Percentiles rank a stretch among this genome's conserved stretches.
phyloP scores from a whole-genome alignment of 768 basidiomycete genomes.

The Russula sp. region DNA sequence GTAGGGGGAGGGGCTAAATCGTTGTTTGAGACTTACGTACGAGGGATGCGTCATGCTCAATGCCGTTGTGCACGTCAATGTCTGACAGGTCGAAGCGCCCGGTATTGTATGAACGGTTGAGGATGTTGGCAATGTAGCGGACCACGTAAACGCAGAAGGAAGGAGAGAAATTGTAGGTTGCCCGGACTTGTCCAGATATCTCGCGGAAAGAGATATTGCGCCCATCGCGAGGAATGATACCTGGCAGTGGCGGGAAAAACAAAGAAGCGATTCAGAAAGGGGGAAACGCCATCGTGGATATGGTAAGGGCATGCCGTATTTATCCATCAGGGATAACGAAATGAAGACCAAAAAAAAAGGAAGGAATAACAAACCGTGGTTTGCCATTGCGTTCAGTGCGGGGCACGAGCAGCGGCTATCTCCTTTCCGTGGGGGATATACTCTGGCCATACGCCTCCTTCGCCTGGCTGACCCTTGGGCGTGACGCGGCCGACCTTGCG shows the following conservation, averaged over 20 bases:
- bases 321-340: too few species aligned
- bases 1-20: too few species aligned
- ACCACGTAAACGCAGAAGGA: slow-evolving; percentile 69
- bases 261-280: neutral
- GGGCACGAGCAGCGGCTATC: slow-evolving; percentile 76
- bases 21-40: slow-evolving; percentile 43
- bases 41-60: slow-evolving; percentile 68
- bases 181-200: slow-evolving; percentile 43
- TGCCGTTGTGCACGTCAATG: slow-evolving; percentile 69
- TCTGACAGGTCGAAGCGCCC: slow-evolving; percentile 66
- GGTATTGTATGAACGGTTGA: slow-evolving; percentile 52
- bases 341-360: too few species aligned
- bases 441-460: slow-evolving; percentile 65
- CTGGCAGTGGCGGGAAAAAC: slow-evolving; percentile 26
- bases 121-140: slow-evolving; percentile 53
- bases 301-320: neutral
- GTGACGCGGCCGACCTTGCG: slow-evolving; percentile 54
- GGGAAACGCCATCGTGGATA: neutral
- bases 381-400: slow-evolving; percentile 76
- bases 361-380: slow-evolving; percentile 56
- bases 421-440: slow-evolving; percentile 51
- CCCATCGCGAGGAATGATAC: slow-evolving; percentile 60
- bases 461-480: slow-evolving; percentile 53
- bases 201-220: slow-evolving; percentile 61
- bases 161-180: slow-evolving; percentile 67